Percentiles rank a stretch among this genome's conserved stretches.
These are phyloP conservation scores for Evernia prunastri DNA, from an alignment of 495 filamentous ascomycete genomes.

Conservation along the genomic window DNA sequence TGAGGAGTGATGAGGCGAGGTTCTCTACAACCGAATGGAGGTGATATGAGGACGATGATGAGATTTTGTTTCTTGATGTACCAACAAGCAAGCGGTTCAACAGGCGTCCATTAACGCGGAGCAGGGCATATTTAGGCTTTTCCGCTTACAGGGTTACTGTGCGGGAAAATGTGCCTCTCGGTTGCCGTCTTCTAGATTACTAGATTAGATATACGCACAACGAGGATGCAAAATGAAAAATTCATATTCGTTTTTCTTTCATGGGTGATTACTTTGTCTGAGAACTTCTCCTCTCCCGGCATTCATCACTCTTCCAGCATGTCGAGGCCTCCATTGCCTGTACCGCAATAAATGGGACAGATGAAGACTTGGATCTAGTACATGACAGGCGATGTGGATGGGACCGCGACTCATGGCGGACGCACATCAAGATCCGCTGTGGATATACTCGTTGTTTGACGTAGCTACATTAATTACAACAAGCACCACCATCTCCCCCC, in stretches of 20 bases:
- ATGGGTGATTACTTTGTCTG: background rate
- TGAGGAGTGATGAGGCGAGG: constrained; percentile 6
- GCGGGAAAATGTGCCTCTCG: background rate
- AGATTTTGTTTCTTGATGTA: constrained; percentile 11
- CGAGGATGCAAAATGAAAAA: background rate
- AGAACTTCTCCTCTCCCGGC: background rate
- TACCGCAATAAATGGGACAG: too few relatives aligned
- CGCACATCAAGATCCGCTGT: background rate
- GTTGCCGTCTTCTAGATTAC: background rate
- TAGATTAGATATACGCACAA: background rate
- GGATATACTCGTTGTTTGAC: background rate
- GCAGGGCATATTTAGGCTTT: background rate
- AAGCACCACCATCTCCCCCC: background rate
- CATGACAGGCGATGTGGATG: too few relatives aligned
- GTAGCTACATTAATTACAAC: background rate
- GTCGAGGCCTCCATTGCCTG: background rate
- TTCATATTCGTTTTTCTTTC: too few relatives aligned
- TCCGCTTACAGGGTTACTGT: background rate
- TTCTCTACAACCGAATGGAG: background rate
- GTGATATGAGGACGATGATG: constrained; percentile 5
- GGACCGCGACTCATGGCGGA: too few relatives aligned
- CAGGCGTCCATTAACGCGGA: background rate
- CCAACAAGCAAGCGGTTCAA: constrained; percentile 6
- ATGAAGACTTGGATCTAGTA: too few relatives aligned
- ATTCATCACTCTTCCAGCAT: background rate